Percentiles rank a stretch among this genome's conserved stretches.
These are phyloP conservation scores for Apiospora marii DNA, from an alignment of 2,329 filamentous ascomycete genomes.

Conservation along the genomic window DNA sequence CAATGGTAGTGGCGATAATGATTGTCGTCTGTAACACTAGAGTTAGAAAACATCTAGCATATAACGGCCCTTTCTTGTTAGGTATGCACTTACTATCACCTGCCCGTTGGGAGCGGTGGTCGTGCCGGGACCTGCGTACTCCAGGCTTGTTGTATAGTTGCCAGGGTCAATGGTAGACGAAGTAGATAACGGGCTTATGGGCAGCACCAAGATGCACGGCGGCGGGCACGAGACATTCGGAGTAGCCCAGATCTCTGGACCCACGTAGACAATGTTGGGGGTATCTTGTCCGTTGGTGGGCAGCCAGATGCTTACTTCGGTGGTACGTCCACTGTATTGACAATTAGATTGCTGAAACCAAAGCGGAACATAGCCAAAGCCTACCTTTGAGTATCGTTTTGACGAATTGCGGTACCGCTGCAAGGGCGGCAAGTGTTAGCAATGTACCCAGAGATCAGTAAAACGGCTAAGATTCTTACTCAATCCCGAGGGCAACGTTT, in stretches of 20 bases:
- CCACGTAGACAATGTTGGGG: constrained; percentile 35
- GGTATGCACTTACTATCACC: background rate
- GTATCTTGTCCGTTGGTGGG: constrained; percentile 34
- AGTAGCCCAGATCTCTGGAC: constrained; percentile 19
- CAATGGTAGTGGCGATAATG: constrained; percentile 26
- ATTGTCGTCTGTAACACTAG: background rate
- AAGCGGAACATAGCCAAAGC: too few relatives aligned
- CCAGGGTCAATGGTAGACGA: constrained; percentile 31
- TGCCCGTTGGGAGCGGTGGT: constrained; percentile 28
- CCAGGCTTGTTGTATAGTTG: constrained; percentile 32
- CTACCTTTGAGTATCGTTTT: background rate
- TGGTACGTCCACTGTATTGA: constrained; percentile 32
- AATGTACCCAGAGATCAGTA: accelerated
- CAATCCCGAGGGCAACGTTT: constrained; percentile 28
- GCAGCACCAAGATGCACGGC: constrained; percentile 36
- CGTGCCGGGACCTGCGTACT: constrained; percentile 29
- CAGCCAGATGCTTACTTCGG: constrained; percentile 38
- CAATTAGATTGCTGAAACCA: too few relatives aligned
- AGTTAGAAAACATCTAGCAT: background rate
- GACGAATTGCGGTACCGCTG: background rate
- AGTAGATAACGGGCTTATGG: constrained; percentile 30
- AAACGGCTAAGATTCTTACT: background rate
- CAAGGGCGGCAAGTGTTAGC: background rate
- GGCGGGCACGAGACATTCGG: constrained; percentile 9
- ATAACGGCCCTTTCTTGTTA: background rate